A percentile compares a stretch with the other conserved stretches of the same genome.
Evolutionary conservation across 345 rosid genomes (phyloP).

Genomic region (Aegle marmelos): DNA sequence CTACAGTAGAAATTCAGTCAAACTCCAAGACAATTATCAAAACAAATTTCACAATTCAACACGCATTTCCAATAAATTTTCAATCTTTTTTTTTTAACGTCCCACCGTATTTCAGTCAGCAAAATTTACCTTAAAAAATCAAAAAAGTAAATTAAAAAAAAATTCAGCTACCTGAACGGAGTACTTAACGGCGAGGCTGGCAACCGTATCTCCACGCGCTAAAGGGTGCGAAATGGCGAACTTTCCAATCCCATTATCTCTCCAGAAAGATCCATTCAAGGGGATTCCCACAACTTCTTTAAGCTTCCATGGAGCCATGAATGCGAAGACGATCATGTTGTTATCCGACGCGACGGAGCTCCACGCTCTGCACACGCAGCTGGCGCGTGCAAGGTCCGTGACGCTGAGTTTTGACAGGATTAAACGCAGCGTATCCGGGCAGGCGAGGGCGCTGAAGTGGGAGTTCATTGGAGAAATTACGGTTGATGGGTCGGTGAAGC

Average conservation of each 20-base stretch:
- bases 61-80: not conserved
- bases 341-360: constrained; percentile 46
- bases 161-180: constrained; percentile 66
- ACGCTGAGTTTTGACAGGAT: constrained; percentile 59
- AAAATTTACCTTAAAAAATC: not conserved
- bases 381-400: constrained; percentile 67
- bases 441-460: constrained; percentile 49
- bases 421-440: constrained; percentile 59
- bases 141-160: not conserved
- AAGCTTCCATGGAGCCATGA: constrained; percentile 60
- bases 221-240: constrained; percentile 80
- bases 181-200: constrained; percentile 82
- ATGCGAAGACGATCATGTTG: constrained; percentile 48
- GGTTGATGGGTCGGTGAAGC: constrained; percentile 8
- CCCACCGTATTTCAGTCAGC: not conserved
- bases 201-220: constrained; percentile 57
- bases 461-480: constrained; percentile 54
- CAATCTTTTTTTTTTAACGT: not conserved
- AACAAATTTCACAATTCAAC: not conserved
- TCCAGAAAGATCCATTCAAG: constrained; percentile 59
- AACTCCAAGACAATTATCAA: not conserved
- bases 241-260: constrained; percentile 65
- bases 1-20: not conserved
- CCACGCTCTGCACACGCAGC: constrained; percentile 83
- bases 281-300: constrained; percentile 66